These are phyloP conservation scores for Syncephalis fuscata DNA, from an alignment of 371 early-diverging fungal genomes.

Conservation along the genomic window DNA sequence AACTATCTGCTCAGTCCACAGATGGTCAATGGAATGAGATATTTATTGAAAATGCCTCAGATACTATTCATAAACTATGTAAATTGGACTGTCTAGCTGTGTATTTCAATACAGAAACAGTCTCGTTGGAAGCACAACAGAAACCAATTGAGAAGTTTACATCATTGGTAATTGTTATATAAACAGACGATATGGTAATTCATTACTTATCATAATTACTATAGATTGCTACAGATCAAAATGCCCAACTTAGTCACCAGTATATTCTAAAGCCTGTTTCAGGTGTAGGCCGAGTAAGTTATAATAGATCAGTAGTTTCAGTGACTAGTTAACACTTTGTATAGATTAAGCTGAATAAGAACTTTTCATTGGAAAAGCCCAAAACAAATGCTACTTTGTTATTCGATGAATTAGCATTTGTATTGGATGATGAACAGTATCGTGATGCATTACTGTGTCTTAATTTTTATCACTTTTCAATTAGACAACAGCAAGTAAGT, in stretches of 20 bases:
- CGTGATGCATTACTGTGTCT: conserved; percentile 59
- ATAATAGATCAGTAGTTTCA: neutral
- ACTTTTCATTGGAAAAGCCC: conserved; percentile 36
- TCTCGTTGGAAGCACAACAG: conserved; percentile 32
- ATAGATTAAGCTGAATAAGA: conserved; percentile 39
- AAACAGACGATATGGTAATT: no score
- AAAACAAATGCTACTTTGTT: conserved; percentile 48
- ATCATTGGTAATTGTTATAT: neutral
- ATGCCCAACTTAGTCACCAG: conserved; percentile 37
- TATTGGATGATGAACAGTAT: conserved; percentile 82
- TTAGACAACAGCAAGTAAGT: conserved; percentile 46
- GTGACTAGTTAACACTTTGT: neutral
- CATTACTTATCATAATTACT: no score
- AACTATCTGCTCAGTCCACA: conserved; percentile 84
- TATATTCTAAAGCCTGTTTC: conserved; percentile 87
- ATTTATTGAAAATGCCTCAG: conserved; percentile 58
- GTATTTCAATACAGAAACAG: conserved; percentile 79
- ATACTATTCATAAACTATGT: conserved; percentile 62
- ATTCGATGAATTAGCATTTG: conserved; percentile 87
- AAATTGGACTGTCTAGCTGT: conserved; percentile 64
- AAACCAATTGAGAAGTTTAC: conserved; percentile 31
- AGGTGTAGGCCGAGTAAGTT: conserved; percentile 63
- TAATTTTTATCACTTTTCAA: conserved; percentile 61
- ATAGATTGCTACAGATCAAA: conserved; percentile 39
- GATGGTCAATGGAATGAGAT: conserved; percentile 76